Conservation (phyloP, 768 basidiomycete species). For the Collybia mongolica region DNA sequence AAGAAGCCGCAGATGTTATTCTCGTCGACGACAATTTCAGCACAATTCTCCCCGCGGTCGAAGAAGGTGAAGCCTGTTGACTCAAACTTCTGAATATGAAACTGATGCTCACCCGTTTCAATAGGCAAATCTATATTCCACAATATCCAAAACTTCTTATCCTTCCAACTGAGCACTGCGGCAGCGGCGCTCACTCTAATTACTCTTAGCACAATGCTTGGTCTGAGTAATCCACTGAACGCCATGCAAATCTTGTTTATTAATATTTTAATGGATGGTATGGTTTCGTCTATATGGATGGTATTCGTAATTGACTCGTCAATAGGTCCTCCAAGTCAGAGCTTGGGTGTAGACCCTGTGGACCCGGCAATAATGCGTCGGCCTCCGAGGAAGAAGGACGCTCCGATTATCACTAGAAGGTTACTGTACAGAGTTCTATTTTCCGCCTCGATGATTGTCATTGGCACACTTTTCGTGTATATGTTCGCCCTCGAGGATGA, state of each 20-base stretch:
- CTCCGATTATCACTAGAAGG: conserved; percentile 76
- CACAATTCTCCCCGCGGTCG: conserved; percentile 90
- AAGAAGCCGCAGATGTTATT: conserved; percentile 97
- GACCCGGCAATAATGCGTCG: conserved; percentile 90
- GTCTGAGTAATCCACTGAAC: conserved; percentile 89
- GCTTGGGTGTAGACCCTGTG: conserved; percentile 94
- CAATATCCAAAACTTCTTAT: conserved; percentile 97
- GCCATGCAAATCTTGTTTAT: conserved; percentile 99
- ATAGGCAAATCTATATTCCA: conserved; percentile 96
- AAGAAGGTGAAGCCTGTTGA: conserved; percentile 63
- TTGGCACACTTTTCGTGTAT: conserved; percentile 88
- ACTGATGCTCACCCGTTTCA: conserved; percentile 7
- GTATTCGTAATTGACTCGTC: neutral
- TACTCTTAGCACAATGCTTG: conserved; percentile 88
- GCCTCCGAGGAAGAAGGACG: conserved; percentile 91
- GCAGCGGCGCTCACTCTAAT: conserved; percentile 94
- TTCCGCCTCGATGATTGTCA: conserved; percentile 88
- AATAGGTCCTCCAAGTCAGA: conserved; percentile 92
- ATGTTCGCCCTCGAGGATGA: conserved; percentile 82
- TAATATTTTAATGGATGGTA: conserved; percentile 98
- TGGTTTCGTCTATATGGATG: conserved; percentile 12
- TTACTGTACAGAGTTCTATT: conserved; percentile 85
- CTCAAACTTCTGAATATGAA: neutral
- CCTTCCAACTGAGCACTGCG: conserved; percentile 98
- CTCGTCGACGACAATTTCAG: conserved; percentile 97